Conservation (phyloP, 2,329 filamentous ascomycete species). For the Bipolaris cookei region DNA sequence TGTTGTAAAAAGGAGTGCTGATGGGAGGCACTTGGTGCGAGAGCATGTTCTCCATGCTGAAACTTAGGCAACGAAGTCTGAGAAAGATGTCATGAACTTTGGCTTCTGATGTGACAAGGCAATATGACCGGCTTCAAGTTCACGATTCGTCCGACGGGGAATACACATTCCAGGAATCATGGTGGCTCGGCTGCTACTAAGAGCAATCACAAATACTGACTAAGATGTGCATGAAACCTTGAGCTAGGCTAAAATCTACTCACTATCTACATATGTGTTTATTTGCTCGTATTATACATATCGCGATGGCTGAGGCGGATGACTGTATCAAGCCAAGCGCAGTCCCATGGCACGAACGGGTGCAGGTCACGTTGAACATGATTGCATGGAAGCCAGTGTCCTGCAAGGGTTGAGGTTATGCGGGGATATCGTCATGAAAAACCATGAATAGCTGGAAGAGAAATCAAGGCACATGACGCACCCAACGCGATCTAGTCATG, state of each 20-base stretch:
- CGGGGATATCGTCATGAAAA: background rate
- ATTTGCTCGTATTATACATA: background rate
- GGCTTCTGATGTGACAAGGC: background rate
- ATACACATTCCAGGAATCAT: background rate
- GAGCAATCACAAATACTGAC: background rate
- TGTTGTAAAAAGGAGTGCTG: background rate
- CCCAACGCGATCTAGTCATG: background rate
- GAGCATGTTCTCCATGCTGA: conserved; percentile 1
- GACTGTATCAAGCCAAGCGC: background rate
- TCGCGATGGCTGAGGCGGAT: background rate
- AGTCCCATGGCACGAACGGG: background rate
- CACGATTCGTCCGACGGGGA: background rate
- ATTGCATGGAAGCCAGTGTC: background rate
- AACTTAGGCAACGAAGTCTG: background rate
- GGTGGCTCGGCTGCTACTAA: background rate
- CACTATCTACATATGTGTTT: background rate
- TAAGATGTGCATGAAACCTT: background rate
- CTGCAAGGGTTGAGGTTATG: background rate
- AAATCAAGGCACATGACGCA: background rate
- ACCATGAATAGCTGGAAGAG: background rate
- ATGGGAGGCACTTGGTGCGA: background rate
- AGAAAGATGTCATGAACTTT: background rate
- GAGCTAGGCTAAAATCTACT: background rate
- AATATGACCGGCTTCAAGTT: background rate
- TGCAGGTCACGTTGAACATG: background rate